Conservation (phyloP, 495 filamentous ascomycete species). For the Hypoxylon subgilvum region DNA sequence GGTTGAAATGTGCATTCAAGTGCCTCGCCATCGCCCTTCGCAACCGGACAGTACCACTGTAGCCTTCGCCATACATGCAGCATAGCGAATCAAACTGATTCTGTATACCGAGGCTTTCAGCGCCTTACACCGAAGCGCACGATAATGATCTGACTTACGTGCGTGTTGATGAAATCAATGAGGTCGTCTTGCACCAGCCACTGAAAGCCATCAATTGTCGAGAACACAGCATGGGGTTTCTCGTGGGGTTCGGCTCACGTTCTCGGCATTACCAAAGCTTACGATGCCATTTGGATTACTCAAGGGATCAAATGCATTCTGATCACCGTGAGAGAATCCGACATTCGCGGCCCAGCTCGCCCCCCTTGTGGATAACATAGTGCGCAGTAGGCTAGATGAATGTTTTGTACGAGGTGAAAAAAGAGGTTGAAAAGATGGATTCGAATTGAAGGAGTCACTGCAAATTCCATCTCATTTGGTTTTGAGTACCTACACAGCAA, state of each 20-base stretch:
- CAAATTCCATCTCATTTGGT: no score
- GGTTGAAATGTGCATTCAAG: slow-evolving; percentile 53
- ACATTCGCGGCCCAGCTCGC: slow-evolving; percentile 26
- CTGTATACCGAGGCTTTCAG: slow-evolving; percentile 14
- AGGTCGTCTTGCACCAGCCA: slow-evolving; percentile 29
- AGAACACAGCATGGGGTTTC: neutral
- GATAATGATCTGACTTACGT: slow-evolving; percentile 3
- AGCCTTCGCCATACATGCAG: slow-evolving; percentile 34
- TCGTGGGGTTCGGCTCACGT: slow-evolving; percentile 11
- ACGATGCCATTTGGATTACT: slow-evolving; percentile 34
- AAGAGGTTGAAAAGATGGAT: neutral
- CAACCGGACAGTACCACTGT: slow-evolving; percentile 40
- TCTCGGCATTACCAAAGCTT: slow-evolving; percentile 36
- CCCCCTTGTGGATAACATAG: slow-evolving; percentile 28
- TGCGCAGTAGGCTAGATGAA: neutral
- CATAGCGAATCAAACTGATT: slow-evolving; percentile 19
- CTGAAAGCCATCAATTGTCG: slow-evolving; percentile 6
- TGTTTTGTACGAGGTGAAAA: neutral
- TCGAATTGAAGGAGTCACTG: no score
- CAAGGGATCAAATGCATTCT: slow-evolving; percentile 23
- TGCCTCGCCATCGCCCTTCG: slow-evolving; percentile 53
- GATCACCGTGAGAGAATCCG: slow-evolving; percentile 23
- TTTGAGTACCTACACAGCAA: no score
- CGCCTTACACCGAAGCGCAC: neutral
- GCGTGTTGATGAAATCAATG: slow-evolving; percentile 28